Evolutionary conservation across 2,329 filamentous ascomycete species (phyloP), one percentile per base, ranked within the genome.

Genomic region (Huntiella omanensis): DNA sequence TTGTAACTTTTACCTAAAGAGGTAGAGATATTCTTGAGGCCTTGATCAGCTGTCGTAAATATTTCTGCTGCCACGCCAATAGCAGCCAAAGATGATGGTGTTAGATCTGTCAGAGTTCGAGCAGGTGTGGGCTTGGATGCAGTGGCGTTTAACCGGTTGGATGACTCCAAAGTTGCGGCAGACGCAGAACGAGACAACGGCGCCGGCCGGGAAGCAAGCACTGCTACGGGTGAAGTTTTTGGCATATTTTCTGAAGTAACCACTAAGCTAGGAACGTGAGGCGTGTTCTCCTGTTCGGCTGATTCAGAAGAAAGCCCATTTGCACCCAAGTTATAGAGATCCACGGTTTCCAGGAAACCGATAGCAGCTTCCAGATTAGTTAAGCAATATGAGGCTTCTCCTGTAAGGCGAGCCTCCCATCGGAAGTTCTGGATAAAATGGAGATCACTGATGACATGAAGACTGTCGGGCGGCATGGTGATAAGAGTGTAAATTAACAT

Each of bases 401-500:
- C 91, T 48, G 92, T 85, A 34, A 96, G 73, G 56, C 88, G 94
- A 52, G 69, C 78, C 45, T 83, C 75, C 59, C 84, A 83, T 47
- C 91, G 77, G 59, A 98, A 98, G 51, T 82, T 70, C 58, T 96
- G 87, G 53, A 96, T 86, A 59, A 96, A 98, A 54, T 82, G 77
- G n/a, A 92, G 68, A 59, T 98, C 92, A 65, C 88, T 96, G 56
- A 94, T 85, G 47, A 87, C 80, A 59, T 87, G 83, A 41, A 96
- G 78, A 33, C 79, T 75, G 60, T 91, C 83, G 0, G 87, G 82
- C 0, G 85, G 80, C 39, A 87, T 80, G 2, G 86, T 95, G 58
- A 98, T 92, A 50, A 98, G 72, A 0, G 86, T 84, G 64, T 93
- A 98, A 51, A 98, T 98, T 52, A 98, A 71, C 60, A 93, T 94